Percentiles rank a stretch among this genome's conserved stretches.
phyloP scores from a whole-genome alignment of 2,329 filamentous ascomycete species.

The Aspergillus jensenii region DNA sequence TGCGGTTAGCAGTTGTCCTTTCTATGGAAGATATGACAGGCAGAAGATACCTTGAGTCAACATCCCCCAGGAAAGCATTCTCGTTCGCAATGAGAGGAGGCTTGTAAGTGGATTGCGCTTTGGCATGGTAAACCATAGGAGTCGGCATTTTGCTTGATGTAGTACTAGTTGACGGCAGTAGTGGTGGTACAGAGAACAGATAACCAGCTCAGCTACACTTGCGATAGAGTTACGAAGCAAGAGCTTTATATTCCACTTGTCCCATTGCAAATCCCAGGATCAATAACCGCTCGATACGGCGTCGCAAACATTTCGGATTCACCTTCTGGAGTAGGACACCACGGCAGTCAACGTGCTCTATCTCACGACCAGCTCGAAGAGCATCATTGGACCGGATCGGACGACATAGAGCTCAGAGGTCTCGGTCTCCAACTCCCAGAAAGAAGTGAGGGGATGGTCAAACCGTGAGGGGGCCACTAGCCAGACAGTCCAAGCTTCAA shows the following conservation, averaged over 20 bases:
- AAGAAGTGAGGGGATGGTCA: not conserved
- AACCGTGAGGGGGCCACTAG: not conserved
- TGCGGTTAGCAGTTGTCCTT: not conserved
- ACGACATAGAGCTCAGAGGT: not conserved
- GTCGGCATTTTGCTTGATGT: slow-evolving; percentile 32
- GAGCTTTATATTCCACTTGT: slow-evolving; percentile 2
- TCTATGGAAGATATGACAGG: not conserved
- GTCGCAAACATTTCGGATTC: slow-evolving; percentile 10
- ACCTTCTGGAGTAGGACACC: slow-evolving; percentile 18
- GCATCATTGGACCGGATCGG: not conserved
- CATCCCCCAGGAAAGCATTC: slow-evolving; percentile 67
- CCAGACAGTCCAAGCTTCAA: not conserved
- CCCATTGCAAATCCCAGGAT: not conserved
- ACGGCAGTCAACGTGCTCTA: not conserved
- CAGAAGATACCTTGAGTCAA: slow-evolving; percentile 51
- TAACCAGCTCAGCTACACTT: not conserved
- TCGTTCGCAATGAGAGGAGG: slow-evolving; percentile 66
- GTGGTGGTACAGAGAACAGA: not conserved
- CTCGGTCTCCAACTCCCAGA: not conserved
- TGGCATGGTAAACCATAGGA: slow-evolving; percentile 54
- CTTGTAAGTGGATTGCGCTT: slow-evolving; percentile 61
- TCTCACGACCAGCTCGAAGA: not conserved
- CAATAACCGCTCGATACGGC: not conserved
- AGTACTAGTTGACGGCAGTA: not conserved
- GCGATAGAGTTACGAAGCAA: not conserved